Percentiles rank a stretch among this genome's conserved stretches.
These are phyloP conservation scores for Clarireedia monteithiana DNA, from an alignment of 2,329 filamentous ascomycete species.

Conservation along the genomic window DNA sequence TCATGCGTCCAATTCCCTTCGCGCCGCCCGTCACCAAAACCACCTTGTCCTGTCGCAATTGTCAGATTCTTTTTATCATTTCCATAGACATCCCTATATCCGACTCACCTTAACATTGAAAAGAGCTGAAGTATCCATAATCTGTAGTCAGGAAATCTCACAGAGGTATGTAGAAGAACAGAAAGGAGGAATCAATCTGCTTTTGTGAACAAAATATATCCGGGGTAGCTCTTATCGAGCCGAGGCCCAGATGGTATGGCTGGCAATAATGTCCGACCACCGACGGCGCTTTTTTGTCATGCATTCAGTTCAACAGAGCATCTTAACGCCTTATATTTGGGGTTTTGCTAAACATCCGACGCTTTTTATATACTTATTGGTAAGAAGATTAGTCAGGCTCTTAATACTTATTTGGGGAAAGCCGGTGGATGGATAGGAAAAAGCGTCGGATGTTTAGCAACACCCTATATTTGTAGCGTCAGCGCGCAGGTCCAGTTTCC, in stretches of 20 bases:
- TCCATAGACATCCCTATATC: not conserved
- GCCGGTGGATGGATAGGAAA: too few relatives aligned
- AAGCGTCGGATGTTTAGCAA: too few relatives aligned
- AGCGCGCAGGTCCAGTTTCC: too few relatives aligned
- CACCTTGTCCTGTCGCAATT: constrained; percentile 38
- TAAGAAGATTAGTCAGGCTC: too few relatives aligned
- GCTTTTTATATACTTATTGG: too few relatives aligned
- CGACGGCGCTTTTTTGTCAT: too few relatives aligned
- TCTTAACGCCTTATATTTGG: too few relatives aligned
- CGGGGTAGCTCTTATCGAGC: not conserved
- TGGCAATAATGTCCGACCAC: not conserved
- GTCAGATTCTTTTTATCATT: not conserved
- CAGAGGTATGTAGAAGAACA: not conserved
- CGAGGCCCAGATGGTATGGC: not conserved
- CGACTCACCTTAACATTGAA: constrained; percentile 50
- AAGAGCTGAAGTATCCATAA: constrained; percentile 47
- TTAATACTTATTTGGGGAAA: too few relatives aligned
- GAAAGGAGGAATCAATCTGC: not conserved
- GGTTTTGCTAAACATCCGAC: too few relatives aligned
- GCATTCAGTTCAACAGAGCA: too few relatives aligned
- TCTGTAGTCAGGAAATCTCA: constrained; percentile 4
- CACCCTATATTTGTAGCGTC: too few relatives aligned
- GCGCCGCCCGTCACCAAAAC: constrained; percentile 51
- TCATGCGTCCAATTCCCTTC: constrained; percentile 61
- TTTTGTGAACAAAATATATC: not conserved